A percentile compares a stretch with the other conserved stretches of the same genome.
These are phyloP conservation scores for Halenospora varia DNA, from an alignment of 495 filamentous ascomycete genomes.

Conservation along the genomic window DNA sequence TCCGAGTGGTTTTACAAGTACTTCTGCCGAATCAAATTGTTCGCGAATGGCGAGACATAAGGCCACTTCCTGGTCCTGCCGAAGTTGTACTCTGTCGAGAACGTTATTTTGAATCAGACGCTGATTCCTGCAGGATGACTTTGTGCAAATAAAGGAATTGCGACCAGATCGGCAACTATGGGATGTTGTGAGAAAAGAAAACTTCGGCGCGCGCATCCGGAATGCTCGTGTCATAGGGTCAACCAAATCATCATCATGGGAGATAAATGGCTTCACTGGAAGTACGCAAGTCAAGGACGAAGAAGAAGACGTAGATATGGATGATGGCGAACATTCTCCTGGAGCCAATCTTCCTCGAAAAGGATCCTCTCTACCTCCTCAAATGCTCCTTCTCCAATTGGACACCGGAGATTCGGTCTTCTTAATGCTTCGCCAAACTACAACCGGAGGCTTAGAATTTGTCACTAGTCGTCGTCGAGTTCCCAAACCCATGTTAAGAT, in stretches of 20 bases:
- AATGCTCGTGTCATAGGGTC: constrained; percentile 54
- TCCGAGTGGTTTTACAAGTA: too few relatives aligned
- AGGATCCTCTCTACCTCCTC: constrained; percentile 55
- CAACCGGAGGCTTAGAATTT: constrained; percentile 49
- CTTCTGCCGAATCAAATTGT: too few relatives aligned
- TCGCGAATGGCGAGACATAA: too few relatives aligned
- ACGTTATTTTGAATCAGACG: background rate
- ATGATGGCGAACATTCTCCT: constrained; percentile 14
- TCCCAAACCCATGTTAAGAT: constrained; percentile 46
- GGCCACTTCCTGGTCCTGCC: too few relatives aligned
- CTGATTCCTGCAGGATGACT: constrained; percentile 50
- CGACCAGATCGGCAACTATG: constrained; percentile 58
- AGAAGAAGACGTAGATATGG: constrained; percentile 25
- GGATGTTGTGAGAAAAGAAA: constrained; percentile 64
- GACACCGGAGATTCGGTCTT: constrained; percentile 67
- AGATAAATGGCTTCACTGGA: constrained; percentile 10
- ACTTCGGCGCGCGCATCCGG: constrained; percentile 69
- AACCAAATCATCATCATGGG: constrained; percentile 9
- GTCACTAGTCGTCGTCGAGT: constrained; percentile 54
- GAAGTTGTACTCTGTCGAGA: too few relatives aligned
- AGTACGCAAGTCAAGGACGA: constrained; percentile 30
- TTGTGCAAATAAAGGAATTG: constrained; percentile 68
- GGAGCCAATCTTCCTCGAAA: background rate
- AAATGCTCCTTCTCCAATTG: constrained; percentile 70
- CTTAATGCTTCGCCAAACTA: constrained; percentile 52